phyloP scores from a whole-genome alignment of 2,329 filamentous ascomycete genomes.

The Sporothrix pallida region DNA sequence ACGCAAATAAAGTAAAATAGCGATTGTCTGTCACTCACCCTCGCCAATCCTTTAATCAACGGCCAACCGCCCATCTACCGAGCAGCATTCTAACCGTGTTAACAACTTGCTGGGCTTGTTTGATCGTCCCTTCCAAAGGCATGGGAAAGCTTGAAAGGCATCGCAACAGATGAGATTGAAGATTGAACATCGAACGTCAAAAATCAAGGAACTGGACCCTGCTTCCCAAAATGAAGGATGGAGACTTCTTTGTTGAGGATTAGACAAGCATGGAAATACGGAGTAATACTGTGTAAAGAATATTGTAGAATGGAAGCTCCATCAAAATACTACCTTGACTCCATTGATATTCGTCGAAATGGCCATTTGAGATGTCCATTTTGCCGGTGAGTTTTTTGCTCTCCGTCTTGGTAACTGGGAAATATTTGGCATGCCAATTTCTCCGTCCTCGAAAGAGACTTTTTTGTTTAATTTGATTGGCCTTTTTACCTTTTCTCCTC shows the following conservation, averaged over 20 bases:
- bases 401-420: not conserved
- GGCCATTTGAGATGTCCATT: not conserved
- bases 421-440: no score
- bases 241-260: no score
- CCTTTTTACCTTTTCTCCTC: not conserved
- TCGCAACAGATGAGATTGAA: not conserved
- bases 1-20: conserved; percentile 9
- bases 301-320: no score
- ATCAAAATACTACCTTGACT: no score
- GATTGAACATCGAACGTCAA: no score
- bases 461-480: not conserved
- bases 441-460: not conserved
- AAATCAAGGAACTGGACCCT: conserved; percentile 17
- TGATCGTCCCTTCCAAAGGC: conserved; percentile 5
- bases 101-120: not conserved
- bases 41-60: not conserved
- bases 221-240: not conserved
- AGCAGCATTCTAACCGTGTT: not conserved
- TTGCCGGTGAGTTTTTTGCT: not conserved
- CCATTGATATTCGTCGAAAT: no score
- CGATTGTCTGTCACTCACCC: conserved; percentile 17
- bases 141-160: not conserved
- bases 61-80: not conserved
- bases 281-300: no score
- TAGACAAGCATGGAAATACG: no score